Evolutionary conservation across 768 basidiomycete genomes (phyloP).

Genomic region (Boletus patriciae): DNA sequence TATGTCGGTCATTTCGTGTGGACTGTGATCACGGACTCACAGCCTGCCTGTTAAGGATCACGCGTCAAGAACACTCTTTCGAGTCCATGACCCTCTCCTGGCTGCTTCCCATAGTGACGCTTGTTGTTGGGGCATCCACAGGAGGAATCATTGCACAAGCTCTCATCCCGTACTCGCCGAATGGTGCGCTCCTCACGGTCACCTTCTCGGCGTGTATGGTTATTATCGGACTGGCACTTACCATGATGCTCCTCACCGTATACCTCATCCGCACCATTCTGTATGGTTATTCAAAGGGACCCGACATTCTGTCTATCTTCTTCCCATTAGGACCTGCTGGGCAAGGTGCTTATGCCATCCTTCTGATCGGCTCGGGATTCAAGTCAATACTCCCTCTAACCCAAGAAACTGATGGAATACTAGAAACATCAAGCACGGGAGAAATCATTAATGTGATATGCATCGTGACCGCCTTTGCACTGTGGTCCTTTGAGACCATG

Average conservation of each 20-base stretch:
- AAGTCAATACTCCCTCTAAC: conserved; percentile 37
- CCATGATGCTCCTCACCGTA: conserved; percentile 64
- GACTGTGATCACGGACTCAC: conserved; percentile 18
- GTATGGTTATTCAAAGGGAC: conserved; percentile 51
- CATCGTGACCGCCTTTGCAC: conserved; percentile 46
- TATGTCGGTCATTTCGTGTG: conserved; percentile 50
- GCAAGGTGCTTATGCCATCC: conserved; percentile 59
- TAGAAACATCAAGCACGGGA: conserved; percentile 35
- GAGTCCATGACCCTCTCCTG: conserved; percentile 60
- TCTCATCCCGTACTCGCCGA: conserved; percentile 44
- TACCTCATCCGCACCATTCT: conserved; percentile 62
- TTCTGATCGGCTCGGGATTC: conserved; percentile 55
- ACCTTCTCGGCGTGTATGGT: conserved; percentile 56
- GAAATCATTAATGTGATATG: conserved; percentile 47
- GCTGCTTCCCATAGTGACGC: conserved; percentile 75
- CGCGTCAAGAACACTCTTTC: conserved; percentile 57
- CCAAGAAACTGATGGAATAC: conserved; percentile 35
- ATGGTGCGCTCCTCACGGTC: conserved; percentile 55
- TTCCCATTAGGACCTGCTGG: conserved; percentile 75
- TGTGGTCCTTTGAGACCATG: conserved; percentile 66
- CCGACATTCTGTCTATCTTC: conserved; percentile 57
- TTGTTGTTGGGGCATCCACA: conserved; percentile 67
- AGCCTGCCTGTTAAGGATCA: conserved; percentile 41
- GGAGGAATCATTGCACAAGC: conserved; percentile 59
- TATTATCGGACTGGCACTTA: conserved; percentile 54